Conservation (phyloP, 129 eudicot species). For the Cynara cardunculus region DNA sequence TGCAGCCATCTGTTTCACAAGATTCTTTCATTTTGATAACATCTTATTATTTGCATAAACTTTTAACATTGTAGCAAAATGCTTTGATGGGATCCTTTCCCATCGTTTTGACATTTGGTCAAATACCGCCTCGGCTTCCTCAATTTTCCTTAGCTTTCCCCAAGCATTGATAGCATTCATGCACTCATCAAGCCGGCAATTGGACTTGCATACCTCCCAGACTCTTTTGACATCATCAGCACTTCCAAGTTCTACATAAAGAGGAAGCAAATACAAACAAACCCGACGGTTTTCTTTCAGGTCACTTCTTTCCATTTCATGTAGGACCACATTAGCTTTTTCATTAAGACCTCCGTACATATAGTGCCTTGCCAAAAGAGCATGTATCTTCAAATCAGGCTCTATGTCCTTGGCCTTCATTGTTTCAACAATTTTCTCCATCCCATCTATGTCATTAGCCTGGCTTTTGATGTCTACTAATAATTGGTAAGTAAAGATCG, state of each 20-base stretch:
- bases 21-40: conserved; percentile 73
- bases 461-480: conserved; percentile 69
- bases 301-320: conserved; percentile 63
- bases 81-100: conserved; percentile 37
- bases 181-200: conserved; percentile 40
- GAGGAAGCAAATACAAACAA: conserved; percentile 45
- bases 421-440: conserved; percentile 70
- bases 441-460: conserved; percentile 59
- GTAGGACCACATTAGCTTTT: conserved; percentile 58
- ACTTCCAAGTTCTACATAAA: conserved; percentile 60
- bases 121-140: conserved; percentile 76
- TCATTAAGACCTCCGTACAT: conserved; percentile 45
- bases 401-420: conserved; percentile 73
- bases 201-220: conserved; percentile 57
- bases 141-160: conserved; percentile 64
- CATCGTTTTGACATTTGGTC: conserved; percentile 29
- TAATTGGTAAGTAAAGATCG: conserved; percentile 53
- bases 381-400: conserved; percentile 17
- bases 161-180: conserved; percentile 61
- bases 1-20: conserved; percentile 62
- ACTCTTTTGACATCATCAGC: conserved; percentile 59
- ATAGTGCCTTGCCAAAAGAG: conserved; percentile 54
- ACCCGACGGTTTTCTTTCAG: conserved; percentile 39
- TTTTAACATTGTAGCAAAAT: conserved; percentile 41
- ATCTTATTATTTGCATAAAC: conserved; percentile 63